phyloP scores from a whole-genome alignment of 2,329 filamentous ascomycete genomes.

The Aspergillus chevalieri region DNA sequence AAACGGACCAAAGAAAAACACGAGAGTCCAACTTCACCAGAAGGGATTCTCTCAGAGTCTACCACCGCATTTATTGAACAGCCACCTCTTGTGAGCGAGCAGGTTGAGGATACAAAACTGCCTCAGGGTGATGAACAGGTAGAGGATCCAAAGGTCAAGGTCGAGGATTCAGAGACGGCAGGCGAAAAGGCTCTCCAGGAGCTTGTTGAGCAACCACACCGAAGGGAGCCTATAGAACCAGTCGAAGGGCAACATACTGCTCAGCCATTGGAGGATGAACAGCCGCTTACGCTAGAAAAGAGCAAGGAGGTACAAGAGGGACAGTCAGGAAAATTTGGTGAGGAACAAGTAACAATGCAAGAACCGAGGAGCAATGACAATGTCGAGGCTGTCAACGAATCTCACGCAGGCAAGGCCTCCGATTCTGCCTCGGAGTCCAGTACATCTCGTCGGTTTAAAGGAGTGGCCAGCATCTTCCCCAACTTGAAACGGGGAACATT shows the following conservation, averaged over 20 bases:
- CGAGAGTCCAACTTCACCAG: neutral
- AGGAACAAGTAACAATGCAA: neutral
- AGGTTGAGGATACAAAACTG: conserved; percentile 1
- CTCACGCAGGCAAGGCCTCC: neutral
- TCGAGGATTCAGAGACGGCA: too few relatives aligned
- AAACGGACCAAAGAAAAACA: neutral
- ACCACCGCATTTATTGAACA: neutral
- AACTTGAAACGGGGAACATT: conserved; percentile 29
- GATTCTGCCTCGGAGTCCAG: neutral
- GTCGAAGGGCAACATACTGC: neutral
- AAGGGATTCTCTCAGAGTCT: too few relatives aligned
- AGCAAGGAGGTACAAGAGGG: neutral
- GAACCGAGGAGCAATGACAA: neutral
- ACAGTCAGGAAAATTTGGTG: neutral
- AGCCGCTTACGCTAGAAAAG: too few relatives aligned
- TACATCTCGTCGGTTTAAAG: conserved; percentile 9
- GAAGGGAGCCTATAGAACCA: neutral
- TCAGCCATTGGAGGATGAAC: neutral
- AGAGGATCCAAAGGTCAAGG: conserved; percentile 4
- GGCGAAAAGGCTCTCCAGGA: neutral
- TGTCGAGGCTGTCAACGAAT: neutral
- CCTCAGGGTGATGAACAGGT: conserved; percentile 1
- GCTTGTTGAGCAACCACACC: conserved; percentile 10
- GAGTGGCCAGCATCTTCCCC: conserved; percentile 31
- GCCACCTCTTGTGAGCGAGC: conserved; percentile 5